phyloP scores from a whole-genome alignment of 2,329 filamentous ascomycete species.

The Simplicillium sp. region DNA sequence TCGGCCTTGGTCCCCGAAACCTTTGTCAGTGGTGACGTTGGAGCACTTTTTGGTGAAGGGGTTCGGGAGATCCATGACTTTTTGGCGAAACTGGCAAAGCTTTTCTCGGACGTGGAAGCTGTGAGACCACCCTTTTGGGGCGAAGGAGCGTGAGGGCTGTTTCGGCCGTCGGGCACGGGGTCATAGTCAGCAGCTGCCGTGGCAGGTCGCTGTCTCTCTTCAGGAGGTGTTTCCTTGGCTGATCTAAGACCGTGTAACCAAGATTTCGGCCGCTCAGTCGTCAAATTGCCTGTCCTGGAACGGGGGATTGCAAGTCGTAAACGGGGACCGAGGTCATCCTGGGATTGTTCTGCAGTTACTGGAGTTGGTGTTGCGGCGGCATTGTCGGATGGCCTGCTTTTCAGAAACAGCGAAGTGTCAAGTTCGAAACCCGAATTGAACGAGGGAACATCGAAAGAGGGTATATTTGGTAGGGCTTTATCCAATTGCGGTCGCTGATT shows the following conservation, averaged over 20 bases:
- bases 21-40: slow-evolving; percentile 15
- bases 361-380: slow-evolving; percentile 1
- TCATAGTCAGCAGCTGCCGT: slow-evolving; percentile 15
- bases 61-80: slow-evolving; percentile 45
- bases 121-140: slow-evolving; percentile 22
- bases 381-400: slow-evolving; percentile 1
- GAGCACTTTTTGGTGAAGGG: slow-evolving; percentile 30
- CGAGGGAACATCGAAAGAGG: slow-evolving; percentile 41
- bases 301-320: slow-evolving; percentile 13
- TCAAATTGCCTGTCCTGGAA: slow-evolving; percentile 34
- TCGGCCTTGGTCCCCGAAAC: slow-evolving; percentile 13
- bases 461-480: slow-evolving; percentile 25
- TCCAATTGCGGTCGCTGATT: slow-evolving; percentile 4
- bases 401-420: slow-evolving; percentile 33
- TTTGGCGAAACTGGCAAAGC: slow-evolving; percentile 39
- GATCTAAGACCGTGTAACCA: slow-evolving; percentile 42
- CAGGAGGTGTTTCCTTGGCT: slow-evolving; percentile 14
- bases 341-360: neutral
- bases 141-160: slow-evolving; percentile 8
- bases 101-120: slow-evolving; percentile 26
- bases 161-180: slow-evolving; percentile 13
- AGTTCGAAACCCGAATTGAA: slow-evolving; percentile 42
- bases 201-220: slow-evolving; percentile 14
- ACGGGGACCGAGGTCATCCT: slow-evolving; percentile 8
- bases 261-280: slow-evolving; percentile 38